These are phyloP conservation scores for Wickerhamomyces queroliae DNA, from an alignment of 805 yeast genomes.

Conservation along the genomic window DNA sequence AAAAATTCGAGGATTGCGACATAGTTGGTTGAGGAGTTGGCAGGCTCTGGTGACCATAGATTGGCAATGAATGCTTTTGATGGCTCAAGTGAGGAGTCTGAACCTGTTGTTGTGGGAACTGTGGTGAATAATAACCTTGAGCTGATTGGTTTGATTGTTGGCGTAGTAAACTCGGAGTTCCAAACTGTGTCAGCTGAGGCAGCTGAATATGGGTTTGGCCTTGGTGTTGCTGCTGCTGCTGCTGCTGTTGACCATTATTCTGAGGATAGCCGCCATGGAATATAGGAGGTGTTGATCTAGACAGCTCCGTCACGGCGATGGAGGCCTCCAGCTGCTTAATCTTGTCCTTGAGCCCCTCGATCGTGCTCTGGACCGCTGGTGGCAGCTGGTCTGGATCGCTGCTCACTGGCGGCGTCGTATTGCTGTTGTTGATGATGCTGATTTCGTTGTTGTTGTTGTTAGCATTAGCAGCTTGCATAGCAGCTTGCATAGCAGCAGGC, in stretches of 20 bases:
- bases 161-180: too few relatives aligned
- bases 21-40: background rate
- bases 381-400: too few relatives aligned
- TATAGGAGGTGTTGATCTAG: slow-evolving; percentile 8
- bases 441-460: background rate
- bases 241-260: background rate
- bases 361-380: slow-evolving; percentile 4
- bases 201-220: background rate
- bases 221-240: background rate
- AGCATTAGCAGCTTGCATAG: background rate
- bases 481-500: background rate
- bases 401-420: too few relatives aligned
- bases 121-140: too few relatives aligned
- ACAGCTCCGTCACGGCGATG: slow-evolving; percentile 29
- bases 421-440: too few relatives aligned
- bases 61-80: too few relatives aligned
- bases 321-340: slow-evolving; percentile 42
- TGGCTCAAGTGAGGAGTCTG: too few relatives aligned
- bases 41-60: background rate
- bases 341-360: slow-evolving; percentile 33
- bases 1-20: background rate
- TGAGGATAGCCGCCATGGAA: background rate
- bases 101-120: too few relatives aligned
- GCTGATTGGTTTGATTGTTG: too few relatives aligned
- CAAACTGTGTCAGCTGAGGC: background rate